Conservation (phyloP, 2,329 filamentous ascomycete species). For the Byssoonygena ceratinophila region DNA sequence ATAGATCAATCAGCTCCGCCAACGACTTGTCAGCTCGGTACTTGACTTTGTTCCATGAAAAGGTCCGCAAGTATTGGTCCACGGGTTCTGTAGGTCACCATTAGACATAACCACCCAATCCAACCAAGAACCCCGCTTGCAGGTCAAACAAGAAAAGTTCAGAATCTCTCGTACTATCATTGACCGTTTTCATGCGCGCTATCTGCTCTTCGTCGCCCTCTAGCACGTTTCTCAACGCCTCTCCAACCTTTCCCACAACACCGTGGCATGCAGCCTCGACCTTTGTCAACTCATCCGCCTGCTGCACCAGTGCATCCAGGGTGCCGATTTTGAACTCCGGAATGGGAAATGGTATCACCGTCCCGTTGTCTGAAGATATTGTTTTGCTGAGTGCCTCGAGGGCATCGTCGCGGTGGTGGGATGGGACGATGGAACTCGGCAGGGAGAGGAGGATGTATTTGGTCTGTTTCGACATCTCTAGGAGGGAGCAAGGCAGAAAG, state of each 20-base stretch:
- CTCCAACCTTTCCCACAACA: constrained; percentile 78
- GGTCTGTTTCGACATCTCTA: constrained; percentile 34
- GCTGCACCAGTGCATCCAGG: constrained; percentile 84
- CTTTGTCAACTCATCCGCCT: constrained; percentile 90
- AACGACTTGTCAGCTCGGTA: constrained; percentile 89
- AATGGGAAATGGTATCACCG: constrained; percentile 65
- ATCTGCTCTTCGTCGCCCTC: constrained; percentile 76
- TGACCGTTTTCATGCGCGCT: constrained; percentile 80
- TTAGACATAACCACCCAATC: background rate
- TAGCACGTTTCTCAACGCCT: constrained; percentile 71
- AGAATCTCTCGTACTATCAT: constrained; percentile 59
- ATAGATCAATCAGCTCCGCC: constrained; percentile 69
- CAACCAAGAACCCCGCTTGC: background rate
- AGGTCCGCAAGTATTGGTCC: constrained; percentile 79
- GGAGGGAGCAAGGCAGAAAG: background rate
- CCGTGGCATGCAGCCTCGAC: constrained; percentile 67
- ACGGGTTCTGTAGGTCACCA: constrained; percentile 60
- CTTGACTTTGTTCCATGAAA: constrained; percentile 96
- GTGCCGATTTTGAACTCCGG: constrained; percentile 98
- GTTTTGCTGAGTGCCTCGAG: constrained; percentile 63
- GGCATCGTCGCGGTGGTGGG: constrained; percentile 69
- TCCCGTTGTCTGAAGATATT: constrained; percentile 63
- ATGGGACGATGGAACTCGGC: constrained; percentile 74
- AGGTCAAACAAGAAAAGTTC: background rate
- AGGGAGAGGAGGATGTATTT: constrained; percentile 86